phyloP scores from a whole-genome alignment of 192 early-diverging fungal genomes.

The Backusella macrospora region DNA sequence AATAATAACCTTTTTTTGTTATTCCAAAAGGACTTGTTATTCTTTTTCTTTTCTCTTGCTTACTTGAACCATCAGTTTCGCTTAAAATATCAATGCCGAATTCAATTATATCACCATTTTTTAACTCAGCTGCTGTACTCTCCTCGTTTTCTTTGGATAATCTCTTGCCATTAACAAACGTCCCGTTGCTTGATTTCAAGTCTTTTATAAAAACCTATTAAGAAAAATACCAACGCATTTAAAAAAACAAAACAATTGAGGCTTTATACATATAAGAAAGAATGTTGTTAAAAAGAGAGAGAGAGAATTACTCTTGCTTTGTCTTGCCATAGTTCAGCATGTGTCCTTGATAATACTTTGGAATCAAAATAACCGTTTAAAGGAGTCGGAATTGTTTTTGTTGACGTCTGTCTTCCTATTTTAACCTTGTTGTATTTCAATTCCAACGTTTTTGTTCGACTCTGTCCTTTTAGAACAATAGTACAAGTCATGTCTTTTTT shows the following conservation, averaged over 20 bases:
- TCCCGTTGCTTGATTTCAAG: conserved; percentile 78
- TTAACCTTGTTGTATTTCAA: conserved; percentile 57
- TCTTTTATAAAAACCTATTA: conserved; percentile 75
- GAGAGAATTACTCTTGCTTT: conserved; percentile 57
- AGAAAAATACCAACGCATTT: too few relatives aligned
- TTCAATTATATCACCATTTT: conserved; percentile 64
- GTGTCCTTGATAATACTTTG: conserved; percentile 75
- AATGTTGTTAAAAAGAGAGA: too few relatives aligned
- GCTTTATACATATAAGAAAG: too few relatives aligned
- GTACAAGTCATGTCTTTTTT: neutral
- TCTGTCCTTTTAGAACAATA: neutral
- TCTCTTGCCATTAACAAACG: conserved; percentile 73
- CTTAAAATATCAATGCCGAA: conserved; percentile 82
- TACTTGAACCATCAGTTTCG: conserved; percentile 61
- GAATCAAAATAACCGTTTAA: conserved; percentile 82
- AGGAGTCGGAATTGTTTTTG: conserved; percentile 62
- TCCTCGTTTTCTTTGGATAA: conserved; percentile 66
- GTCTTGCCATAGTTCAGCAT: conserved; percentile 74
- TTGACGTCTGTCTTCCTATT: conserved; percentile 71
- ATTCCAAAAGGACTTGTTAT: neutral
- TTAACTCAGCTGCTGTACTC: conserved; percentile 59
- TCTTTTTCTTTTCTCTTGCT: neutral
- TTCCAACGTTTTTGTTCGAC: conserved; percentile 50
- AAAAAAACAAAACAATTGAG: too few relatives aligned
- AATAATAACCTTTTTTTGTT: neutral